phyloP scores from a whole-genome alignment of 768 basidiomycete genomes.

The Erythrobasidium yunnanense region DNA sequence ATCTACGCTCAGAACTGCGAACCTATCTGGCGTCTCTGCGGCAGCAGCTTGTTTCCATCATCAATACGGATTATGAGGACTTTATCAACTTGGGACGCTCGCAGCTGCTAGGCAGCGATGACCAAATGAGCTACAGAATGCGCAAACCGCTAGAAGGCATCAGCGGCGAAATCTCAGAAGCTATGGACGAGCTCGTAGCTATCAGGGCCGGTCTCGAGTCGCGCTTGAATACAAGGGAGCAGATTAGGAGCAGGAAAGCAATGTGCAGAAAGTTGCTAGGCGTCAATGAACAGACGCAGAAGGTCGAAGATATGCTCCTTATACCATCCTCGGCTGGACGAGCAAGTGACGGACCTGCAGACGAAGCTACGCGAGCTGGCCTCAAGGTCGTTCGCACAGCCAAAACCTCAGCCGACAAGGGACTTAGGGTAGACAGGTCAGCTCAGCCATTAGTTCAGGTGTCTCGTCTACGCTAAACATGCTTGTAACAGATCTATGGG shows the following conservation, averaged over 20 bases:
- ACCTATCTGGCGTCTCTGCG: slow-evolving; percentile 73
- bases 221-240: slow-evolving; percentile 64
- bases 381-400: neutral
- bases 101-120: slow-evolving; percentile 65
- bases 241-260: slow-evolving; percentile 75
- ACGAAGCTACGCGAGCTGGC: neutral
- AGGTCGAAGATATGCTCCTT: slow-evolving; percentile 71
- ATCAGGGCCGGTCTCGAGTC: slow-evolving; percentile 64
- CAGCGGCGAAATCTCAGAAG: slow-evolving; percentile 57
- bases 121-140: slow-evolving; percentile 41
- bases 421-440: neutral
- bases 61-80: slow-evolving; percentile 96
- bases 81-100: slow-evolving; percentile 82
- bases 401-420: neutral
- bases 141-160: slow-evolving; percentile 58
- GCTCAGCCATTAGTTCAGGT: neutral
- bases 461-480: neutral
- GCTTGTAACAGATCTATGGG: slow-evolving; percentile 26
- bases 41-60: slow-evolving; percentile 85
- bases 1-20: slow-evolving; percentile 73
- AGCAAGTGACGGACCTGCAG: neutral
- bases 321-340: neutral
- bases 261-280: slow-evolving; percentile 76
- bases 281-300: slow-evolving; percentile 78
- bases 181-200: slow-evolving; percentile 47